Percentiles rank a stretch among this genome's conserved stretches.
phyloP scores from a whole-genome alignment of 2,329 filamentous ascomycete genomes.

The Fusarium caatingaense region DNA sequence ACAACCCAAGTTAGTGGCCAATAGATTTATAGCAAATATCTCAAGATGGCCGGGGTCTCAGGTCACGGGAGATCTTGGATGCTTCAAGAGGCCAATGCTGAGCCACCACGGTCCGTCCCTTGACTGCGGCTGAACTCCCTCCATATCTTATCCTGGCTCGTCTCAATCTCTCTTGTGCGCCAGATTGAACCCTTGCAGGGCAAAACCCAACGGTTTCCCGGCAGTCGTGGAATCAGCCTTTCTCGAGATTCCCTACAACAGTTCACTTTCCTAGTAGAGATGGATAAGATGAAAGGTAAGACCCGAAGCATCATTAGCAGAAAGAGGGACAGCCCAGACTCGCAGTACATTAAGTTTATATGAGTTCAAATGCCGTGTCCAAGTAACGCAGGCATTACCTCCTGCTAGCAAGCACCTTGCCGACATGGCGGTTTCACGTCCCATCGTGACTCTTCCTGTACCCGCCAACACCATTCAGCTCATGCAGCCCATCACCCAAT shows the following conservation, averaged over 20 bases:
- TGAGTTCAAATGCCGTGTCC: background rate
- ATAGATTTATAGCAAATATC: background rate
- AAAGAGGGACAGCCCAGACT: background rate
- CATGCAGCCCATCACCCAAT: conserved; percentile 21
- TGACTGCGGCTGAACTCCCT: conserved; percentile 25
- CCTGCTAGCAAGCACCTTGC: background rate
- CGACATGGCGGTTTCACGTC: conserved; percentile 33
- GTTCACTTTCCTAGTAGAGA: background rate
- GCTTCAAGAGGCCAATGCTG: conserved; percentile 8
- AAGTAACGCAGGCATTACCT: background rate
- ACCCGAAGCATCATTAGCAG: background rate
- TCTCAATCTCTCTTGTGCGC: background rate
- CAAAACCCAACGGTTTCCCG: background rate
- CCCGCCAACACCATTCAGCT: conserved; percentile 36
- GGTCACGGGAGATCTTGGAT: conserved; percentile 10
- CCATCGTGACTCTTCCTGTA: conserved; percentile 25
- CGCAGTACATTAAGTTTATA: rapidly evolving
- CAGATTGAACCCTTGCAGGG: background rate
- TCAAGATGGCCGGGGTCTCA: background rate
- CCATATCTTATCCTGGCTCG: conserved; percentile 3
- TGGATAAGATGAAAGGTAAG: background rate
- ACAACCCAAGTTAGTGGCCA: background rate
- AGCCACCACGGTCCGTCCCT: conserved; percentile 36
- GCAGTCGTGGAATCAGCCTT: background rate
- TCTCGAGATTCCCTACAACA: background rate